Conservation (phyloP, 805 yeast genomes). For the Zygoascus tannicola region DNA sequence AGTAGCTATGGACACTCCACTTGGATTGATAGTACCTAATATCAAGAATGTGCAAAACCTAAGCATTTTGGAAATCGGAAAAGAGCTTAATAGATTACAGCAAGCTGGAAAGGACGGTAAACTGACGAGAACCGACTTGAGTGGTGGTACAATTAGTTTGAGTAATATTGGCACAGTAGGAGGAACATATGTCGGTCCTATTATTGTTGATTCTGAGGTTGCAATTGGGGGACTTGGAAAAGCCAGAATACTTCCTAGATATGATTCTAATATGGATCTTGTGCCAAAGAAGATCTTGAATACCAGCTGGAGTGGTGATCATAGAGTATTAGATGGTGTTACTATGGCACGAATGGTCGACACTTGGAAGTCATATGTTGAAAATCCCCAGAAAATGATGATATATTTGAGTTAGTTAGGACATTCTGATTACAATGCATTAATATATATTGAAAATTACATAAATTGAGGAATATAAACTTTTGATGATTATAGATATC, state of each 20-base stretch:
- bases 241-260: conserved; percentile 24
- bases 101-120: conserved; percentile 20
- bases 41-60: conserved; percentile 23
- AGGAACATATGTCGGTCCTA: conserved; percentile 29
- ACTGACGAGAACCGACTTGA: conserved; percentile 22
- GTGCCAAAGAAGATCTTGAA: conserved; percentile 22
- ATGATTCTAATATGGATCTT: conserved; percentile 17
- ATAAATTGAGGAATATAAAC: too few relatives aligned
- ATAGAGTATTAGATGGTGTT: conserved; percentile 28
- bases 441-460: too few relatives aligned
- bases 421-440: too few relatives aligned
- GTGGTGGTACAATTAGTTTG: conserved; percentile 27
- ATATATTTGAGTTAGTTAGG: conserved; percentile 11
- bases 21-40: conserved; percentile 27
- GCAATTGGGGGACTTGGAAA: conserved; percentile 28
- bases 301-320: conserved; percentile 30
- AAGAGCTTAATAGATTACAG: conserved; percentile 24
- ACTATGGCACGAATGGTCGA: conserved; percentile 27
- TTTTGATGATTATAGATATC: too few relatives aligned
- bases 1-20: conserved; percentile 29
- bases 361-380: conserved; percentile 21
- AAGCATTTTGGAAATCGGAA: conserved; percentile 24
- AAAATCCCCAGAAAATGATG: conserved; percentile 15
- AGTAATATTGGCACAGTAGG: conserved; percentile 29
- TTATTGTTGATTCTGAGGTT: conserved; percentile 26